Evolutionary conservation across 148 eudicot genomes (phyloP), one percentile per base, ranked within the genome.

Genomic region (Chenopodium formosanum): DNA sequence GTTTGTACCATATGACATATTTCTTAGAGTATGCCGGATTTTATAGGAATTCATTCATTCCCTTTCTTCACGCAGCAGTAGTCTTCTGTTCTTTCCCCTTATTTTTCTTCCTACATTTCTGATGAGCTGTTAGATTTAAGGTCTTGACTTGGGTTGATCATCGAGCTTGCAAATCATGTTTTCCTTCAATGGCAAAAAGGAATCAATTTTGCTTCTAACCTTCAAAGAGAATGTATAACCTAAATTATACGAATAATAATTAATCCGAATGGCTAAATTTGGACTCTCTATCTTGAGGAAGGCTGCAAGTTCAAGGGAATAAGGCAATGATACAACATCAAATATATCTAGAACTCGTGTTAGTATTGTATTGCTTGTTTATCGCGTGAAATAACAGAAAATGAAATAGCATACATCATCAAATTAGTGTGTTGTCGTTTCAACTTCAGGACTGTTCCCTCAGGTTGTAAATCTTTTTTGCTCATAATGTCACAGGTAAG

Each of bases 401-500:
- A 14, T 32, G 10, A 29, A 25, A 9, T 63, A 23, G 23, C 44
- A 56, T 76, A 52, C 3, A 34, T 52, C 7, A 60, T 23, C 76
- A 73, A n/a, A 50, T 19, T 16, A 31, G 46, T 56, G 62, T n/a
- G 14, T 1, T 48, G 34, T 32, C 11, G 3, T 31, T 44, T 58
- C 2, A 9, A 56, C 31, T 63, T 10, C 7, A 8, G 23, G 27
- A 47, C 13, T 23, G 52, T 37, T 25, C 20, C 4, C 14, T 14
- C 23, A 37, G 80, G 44, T 32, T 44, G 12, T 56, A 17, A 68
- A 9, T 32, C 25, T 9, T 82, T 63, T 56, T 29, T 73, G 65
- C 27, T 69, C 7, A 34, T 48, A 82, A 67, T 83, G 78, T 37
- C 81, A 78, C 93, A 97, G 99, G 99, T 97, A 53, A 88, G 98